These are phyloP conservation scores for Teratosphaeria viscida DNA, from an alignment of 2,329 filamentous ascomycete species.

Conservation along the genomic window DNA sequence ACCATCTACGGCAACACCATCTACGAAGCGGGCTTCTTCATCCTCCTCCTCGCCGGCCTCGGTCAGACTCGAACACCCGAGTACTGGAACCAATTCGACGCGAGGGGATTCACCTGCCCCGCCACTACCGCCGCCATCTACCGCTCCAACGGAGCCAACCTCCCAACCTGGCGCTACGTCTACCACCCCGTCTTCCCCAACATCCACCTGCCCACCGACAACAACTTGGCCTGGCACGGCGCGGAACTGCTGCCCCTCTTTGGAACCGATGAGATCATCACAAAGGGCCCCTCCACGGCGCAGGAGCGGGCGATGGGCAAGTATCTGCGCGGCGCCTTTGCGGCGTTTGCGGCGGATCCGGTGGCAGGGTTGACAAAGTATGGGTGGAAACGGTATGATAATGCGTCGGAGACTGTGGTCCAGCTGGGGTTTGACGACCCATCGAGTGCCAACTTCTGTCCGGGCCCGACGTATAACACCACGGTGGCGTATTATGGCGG, in stretches of 20 bases:
- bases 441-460: background rate
- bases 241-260: background rate
- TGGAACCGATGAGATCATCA: background rate
- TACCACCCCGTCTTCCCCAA: background rate
- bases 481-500: background rate
- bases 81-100: background rate
- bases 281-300: background rate
- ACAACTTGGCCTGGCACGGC: background rate
- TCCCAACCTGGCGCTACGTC: constrained; percentile 1
- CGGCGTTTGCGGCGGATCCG: constrained; percentile 24
- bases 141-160: background rate
- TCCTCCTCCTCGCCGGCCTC: constrained; percentile 28
- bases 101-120: constrained; percentile 6
- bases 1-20: constrained; percentile 35
- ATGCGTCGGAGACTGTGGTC: background rate
- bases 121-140: background rate
- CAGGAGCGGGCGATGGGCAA: background rate
- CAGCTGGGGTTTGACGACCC: background rate
- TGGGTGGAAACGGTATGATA: constrained; percentile 29
- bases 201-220: background rate
- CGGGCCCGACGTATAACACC: background rate
- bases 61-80: background rate
- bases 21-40: constrained; percentile 38
- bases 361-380: constrained; percentile 15
- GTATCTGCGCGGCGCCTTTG: constrained; percentile 19